Percentiles rank a stretch among this genome's conserved stretches.
phyloP scores from a whole-genome alignment of 345 rosid genomes.

The Boechera retrofracta region DNA sequence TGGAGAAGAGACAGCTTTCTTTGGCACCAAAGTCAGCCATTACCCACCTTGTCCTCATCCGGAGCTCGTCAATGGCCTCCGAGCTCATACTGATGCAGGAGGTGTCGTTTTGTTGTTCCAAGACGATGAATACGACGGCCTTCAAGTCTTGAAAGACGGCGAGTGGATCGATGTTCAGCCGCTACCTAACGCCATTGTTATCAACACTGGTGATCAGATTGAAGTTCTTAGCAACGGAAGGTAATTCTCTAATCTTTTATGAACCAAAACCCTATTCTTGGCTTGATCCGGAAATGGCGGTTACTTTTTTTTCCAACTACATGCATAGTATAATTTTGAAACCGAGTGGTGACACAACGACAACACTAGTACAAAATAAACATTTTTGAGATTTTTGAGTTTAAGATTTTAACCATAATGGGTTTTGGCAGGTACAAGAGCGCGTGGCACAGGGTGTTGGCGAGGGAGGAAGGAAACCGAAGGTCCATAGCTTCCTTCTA shows the following conservation, averaged over 20 bases:
- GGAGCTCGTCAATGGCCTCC: slow-evolving; percentile 67
- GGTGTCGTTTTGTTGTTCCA: slow-evolving; percentile 88
- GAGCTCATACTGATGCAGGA: slow-evolving; percentile 97
- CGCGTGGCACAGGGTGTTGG: slow-evolving; percentile 78
- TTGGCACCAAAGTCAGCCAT: slow-evolving; percentile 88
- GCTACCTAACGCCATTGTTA: slow-evolving; percentile 64
- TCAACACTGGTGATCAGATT: slow-evolving; percentile 92
- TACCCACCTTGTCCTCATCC: slow-evolving; percentile 95
- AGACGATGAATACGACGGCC: slow-evolving; percentile 81
- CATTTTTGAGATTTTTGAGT: not conserved
- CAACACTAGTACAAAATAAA: not conserved
- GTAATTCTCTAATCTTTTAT: slow-evolving; percentile 1
- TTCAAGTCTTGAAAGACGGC: slow-evolving; percentile 80
- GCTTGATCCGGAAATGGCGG: too few relatives aligned
- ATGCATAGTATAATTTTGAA: not conserved
- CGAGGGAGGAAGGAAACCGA: slow-evolving; percentile 60
- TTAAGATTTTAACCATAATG: not conserved
- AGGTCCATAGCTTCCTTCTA: slow-evolving; percentile 90
- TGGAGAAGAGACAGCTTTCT: slow-evolving; percentile 61
- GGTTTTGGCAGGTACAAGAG: slow-evolving; percentile 69
- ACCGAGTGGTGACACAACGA: not conserved
- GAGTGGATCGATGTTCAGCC: slow-evolving; percentile 95
- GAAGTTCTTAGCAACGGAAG: slow-evolving; percentile 89
- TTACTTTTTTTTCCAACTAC: too few relatives aligned
- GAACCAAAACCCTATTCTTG: not conserved